phyloP scores from a whole-genome alignment of 1,139 yeast species.

The Suhomyces wounanorum region DNA sequence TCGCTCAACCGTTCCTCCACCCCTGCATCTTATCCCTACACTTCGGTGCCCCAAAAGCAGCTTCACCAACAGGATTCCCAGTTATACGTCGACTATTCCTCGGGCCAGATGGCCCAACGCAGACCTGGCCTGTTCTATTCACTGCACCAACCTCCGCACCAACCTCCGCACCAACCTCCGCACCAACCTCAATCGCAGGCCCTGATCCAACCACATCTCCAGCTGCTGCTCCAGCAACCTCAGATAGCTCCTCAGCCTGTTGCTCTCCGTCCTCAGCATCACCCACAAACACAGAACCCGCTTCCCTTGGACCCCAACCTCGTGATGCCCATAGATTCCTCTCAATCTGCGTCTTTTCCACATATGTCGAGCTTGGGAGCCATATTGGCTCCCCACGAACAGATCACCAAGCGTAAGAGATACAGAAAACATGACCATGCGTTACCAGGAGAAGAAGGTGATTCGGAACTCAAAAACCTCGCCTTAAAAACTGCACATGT shows the following conservation, averaged over 20 bases:
- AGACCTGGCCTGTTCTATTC: constrained; percentile 2
- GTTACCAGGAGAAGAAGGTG: constrained; percentile 46
- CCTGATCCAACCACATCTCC: constrained; percentile 13
- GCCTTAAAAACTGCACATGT: constrained; percentile 47
- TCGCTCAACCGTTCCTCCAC: constrained; percentile 2
- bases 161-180: constrained; percentile 13
- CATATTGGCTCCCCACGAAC: neutral
- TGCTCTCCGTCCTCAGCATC: constrained; percentile 2
- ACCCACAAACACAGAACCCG: constrained; percentile 13
- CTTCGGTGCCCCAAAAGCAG: constrained; percentile 1
- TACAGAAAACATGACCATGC: constrained; percentile 38
- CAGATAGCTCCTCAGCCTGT: constrained; percentile 1
- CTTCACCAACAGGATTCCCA: neutral
- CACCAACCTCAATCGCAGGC: constrained; percentile 15
- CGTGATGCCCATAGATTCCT: neutral
- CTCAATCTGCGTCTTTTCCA: neutral
- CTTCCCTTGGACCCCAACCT: constrained; percentile 9
- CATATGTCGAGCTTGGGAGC: neutral
- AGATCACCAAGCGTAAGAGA: constrained; percentile 23
- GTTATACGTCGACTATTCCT: constrained; percentile 1
- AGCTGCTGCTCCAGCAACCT: constrained; percentile 12
- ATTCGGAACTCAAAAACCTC: constrained; percentile 48
- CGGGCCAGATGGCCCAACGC: neutral
- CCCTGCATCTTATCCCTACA: constrained; percentile 1
- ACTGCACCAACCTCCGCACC: constrained; percentile 11